Percentiles rank a stretch among this genome's conserved stretches.
Evolutionary conservation across 345 rosid genomes (phyloP).

Genomic region (Melastoma malabathricum): DNA sequence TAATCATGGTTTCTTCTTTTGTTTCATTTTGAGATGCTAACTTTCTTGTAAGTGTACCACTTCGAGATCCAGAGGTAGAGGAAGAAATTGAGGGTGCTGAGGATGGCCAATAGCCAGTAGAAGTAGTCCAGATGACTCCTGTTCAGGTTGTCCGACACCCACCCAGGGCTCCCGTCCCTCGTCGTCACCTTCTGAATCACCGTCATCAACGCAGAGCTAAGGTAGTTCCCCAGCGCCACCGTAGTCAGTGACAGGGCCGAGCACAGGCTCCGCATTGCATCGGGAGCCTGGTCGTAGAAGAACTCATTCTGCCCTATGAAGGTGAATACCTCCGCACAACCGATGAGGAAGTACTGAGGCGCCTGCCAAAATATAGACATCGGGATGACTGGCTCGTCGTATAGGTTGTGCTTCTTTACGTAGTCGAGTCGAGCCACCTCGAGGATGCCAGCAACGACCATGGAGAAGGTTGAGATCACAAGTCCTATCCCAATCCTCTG

Average conservation of each 20-base stretch:
- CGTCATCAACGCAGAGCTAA: slow-evolving; percentile 65
- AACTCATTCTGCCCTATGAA: slow-evolving; percentile 82
- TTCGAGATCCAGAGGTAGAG: slow-evolving; percentile 60
- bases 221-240: slow-evolving; percentile 59
- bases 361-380: slow-evolving; percentile 92
- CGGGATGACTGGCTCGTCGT: slow-evolving; percentile 39
- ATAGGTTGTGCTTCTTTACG: slow-evolving; percentile 42
- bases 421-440: slow-evolving; percentile 49
- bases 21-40: not conserved
- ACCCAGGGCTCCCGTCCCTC: slow-evolving; percentile 46
- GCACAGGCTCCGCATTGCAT: slow-evolving; percentile 88
- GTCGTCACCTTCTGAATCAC: slow-evolving; percentile 46
- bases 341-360: slow-evolving; percentile 73
- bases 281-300: slow-evolving; percentile 91
- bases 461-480: slow-evolving; percentile 56
- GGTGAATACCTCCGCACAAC: slow-evolving; percentile 83
- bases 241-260: slow-evolving; percentile 76
- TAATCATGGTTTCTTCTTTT: no score
- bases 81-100: slow-evolving; percentile 60
- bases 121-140: slow-evolving; percentile 81
- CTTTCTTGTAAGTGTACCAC: slow-evolving; percentile 70
- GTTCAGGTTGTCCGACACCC: slow-evolving; percentile 80
- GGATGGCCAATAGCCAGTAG: slow-evolving; percentile 64
- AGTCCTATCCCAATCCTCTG: slow-evolving; percentile 93
- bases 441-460: slow-evolving; percentile 55